Evolutionary conservation across 306 rosid genomes (phyloP).

Genomic region (Dryas octopetala): DNA sequence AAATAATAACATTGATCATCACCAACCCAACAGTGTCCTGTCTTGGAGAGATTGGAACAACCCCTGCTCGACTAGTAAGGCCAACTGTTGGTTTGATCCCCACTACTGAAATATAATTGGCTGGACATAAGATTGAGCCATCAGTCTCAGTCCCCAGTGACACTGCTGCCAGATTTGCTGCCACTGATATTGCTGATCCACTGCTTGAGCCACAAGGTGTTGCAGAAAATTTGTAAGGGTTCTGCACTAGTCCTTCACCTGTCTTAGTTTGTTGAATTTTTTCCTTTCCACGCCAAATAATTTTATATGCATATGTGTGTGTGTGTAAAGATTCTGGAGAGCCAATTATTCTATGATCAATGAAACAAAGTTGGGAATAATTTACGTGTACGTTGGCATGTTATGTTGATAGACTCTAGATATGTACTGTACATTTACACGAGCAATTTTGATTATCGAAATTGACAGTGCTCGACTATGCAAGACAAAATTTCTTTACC

Average conservation of each 20-base stretch:
- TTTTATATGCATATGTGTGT: too few species aligned
- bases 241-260: slow-evolving; percentile 31
- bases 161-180: slow-evolving; percentile 59
- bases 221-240: slow-evolving; percentile 47
- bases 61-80: slow-evolving; percentile 69
- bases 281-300: too few species aligned
- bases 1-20: neutral
- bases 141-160: slow-evolving; percentile 67
- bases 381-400: neutral
- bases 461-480: neutral
- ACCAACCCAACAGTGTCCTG: slow-evolving; percentile 67
- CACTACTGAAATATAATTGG: slow-evolving; percentile 62
- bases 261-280: neutral
- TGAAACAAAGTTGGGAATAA: too few species aligned
- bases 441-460: neutral
- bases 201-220: slow-evolving; percentile 67
- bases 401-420: neutral
- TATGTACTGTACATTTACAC: neutral
- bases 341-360: neutral
- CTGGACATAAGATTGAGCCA: slow-evolving; percentile 61
- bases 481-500: neutral
- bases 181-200: slow-evolving; percentile 64
- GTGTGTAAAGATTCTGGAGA: too few species aligned
- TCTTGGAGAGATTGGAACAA: slow-evolving; percentile 50
- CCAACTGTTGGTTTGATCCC: slow-evolving; percentile 73